Percentiles rank a stretch among this genome's conserved stretches.
phyloP scores from a whole-genome alignment of 169 alveolate species.

The Plasmodium sp. region DNA sequence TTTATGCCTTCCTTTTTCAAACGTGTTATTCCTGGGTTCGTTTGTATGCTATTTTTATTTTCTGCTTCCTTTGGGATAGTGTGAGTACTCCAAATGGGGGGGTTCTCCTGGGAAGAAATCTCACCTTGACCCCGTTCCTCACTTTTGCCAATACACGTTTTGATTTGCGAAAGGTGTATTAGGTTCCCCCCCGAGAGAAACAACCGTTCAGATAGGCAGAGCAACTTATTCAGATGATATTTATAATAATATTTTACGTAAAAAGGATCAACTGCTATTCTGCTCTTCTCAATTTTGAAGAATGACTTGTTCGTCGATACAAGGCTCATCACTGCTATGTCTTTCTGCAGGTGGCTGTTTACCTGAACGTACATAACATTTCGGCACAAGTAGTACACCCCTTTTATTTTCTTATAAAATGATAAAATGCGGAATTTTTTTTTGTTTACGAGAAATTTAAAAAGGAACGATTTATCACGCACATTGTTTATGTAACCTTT shows the following conservation, averaged over 20 bases:
- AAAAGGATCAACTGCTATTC: slow-evolving; percentile 12
- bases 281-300: neutral
- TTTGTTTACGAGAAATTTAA: slow-evolving; percentile 37
- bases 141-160: neutral
- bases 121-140: neutral
- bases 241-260: slow-evolving; percentile 54
- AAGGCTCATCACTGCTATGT: slow-evolving; percentile 37
- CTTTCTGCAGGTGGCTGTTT: slow-evolving; percentile 1
- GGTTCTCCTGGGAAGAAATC: neutral
- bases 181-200: neutral
- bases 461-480: slow-evolving; percentile 28
- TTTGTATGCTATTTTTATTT: neutral
- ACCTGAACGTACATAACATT: slow-evolving; percentile 14
- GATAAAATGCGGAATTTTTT: slow-evolving; percentile 21
- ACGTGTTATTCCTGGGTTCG: neutral
- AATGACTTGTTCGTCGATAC: slow-evolving; percentile 27
- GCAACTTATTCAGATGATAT: slow-evolving; percentile 21
- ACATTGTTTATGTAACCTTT: slow-evolving; percentile 35
- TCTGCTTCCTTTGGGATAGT: neutral
- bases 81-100: neutral
- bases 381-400: slow-evolving; percentile 37
- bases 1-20: slow-evolving; percentile 4
- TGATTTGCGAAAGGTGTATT: neutral
- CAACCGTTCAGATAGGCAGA: neutral
- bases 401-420: slow-evolving; percentile 55